Conservation (phyloP, 306 rosid species). For the Cucurbita argyrosperma region DNA sequence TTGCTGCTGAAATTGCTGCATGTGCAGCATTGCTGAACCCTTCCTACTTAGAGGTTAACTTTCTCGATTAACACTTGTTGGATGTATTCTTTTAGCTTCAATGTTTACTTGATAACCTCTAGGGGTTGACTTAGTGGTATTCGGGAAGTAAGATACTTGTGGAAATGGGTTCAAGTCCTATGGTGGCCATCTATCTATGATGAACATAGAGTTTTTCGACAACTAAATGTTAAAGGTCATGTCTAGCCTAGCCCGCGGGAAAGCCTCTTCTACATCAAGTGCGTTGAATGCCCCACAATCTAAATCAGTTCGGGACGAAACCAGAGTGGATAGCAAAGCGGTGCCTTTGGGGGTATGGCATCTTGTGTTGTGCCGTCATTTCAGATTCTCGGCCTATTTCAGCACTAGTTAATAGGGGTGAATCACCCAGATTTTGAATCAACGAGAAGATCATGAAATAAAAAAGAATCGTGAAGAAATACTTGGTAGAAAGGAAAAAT, state of each 20-base stretch:
- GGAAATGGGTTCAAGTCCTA: not conserved
- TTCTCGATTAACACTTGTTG: not conserved
- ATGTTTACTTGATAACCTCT: not conserved
- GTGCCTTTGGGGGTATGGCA: too few species aligned
- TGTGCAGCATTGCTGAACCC: constrained; percentile 88
- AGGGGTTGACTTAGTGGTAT: not conserved
- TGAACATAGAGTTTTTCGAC: not conserved
- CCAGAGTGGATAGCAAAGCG: too few species aligned
- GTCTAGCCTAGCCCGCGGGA: too few species aligned
- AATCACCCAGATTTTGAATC: too few species aligned
- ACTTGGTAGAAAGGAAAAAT: not conserved
- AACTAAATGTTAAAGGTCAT: not conserved
- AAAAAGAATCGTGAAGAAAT: not conserved
- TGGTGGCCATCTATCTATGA: not conserved
- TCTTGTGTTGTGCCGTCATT: too few species aligned
- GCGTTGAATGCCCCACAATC: too few species aligned
- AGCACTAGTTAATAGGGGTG: too few species aligned
- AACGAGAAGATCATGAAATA: not conserved
- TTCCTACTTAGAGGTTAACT: constrained; percentile 61
- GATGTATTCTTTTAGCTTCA: not conserved
- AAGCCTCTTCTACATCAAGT: too few species aligned
- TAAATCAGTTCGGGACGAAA: too few species aligned
- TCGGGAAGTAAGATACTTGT: not conserved
- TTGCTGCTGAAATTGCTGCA: constrained; percentile 89
- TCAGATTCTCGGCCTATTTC: too few species aligned